These are phyloP conservation scores for Codiaeum variegatum DNA, from an alignment of 441 rosid genomes.

Conservation along the genomic window DNA sequence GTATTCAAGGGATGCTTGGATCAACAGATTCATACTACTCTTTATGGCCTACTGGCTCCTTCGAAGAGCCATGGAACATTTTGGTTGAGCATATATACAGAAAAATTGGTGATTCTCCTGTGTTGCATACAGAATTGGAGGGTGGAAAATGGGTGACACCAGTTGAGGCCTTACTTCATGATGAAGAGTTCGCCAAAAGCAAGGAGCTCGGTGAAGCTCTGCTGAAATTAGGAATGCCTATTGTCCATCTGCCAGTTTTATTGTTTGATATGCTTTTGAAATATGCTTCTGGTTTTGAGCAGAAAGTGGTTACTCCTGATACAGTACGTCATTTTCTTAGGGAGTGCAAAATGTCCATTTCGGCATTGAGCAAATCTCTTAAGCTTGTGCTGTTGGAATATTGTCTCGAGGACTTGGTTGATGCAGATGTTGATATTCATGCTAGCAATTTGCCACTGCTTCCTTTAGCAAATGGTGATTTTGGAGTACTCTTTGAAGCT, in stretches of 20 bases:
- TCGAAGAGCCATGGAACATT: slow-evolving; percentile 96
- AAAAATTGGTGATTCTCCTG: slow-evolving; percentile 56
- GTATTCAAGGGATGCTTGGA: slow-evolving; percentile 64
- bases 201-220: slow-evolving; percentile 79
- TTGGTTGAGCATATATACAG: slow-evolving; percentile 80
- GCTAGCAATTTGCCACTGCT: slow-evolving; percentile 64
- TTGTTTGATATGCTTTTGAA: slow-evolving; percentile 76
- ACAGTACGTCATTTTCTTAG: slow-evolving; percentile 71
- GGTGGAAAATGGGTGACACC: slow-evolving; percentile 91
- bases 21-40: slow-evolving; percentile 64
- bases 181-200: slow-evolving; percentile 64
- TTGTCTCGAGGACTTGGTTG: slow-evolving; percentile 92
- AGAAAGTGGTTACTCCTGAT: slow-evolving; percentile 89
- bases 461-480: slow-evolving; percentile 89
- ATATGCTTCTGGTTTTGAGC: slow-evolving; percentile 55
- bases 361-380: slow-evolving; percentile 48
- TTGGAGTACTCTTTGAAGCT: slow-evolving; percentile 62
- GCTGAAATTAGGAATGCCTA: slow-evolving; percentile 80
- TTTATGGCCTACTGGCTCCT: slow-evolving; percentile 80
- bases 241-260: slow-evolving; percentile 68
- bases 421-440: slow-evolving; percentile 66
- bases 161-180: slow-evolving; percentile 81
- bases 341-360: slow-evolving; percentile 45
- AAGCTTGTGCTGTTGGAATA: slow-evolving; percentile 89
- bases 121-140: slow-evolving; percentile 65